Evolutionary conservation across 2,329 filamentous ascomycete species (phyloP).

Genomic region (Pseudohalonectria lignicola): DNA sequence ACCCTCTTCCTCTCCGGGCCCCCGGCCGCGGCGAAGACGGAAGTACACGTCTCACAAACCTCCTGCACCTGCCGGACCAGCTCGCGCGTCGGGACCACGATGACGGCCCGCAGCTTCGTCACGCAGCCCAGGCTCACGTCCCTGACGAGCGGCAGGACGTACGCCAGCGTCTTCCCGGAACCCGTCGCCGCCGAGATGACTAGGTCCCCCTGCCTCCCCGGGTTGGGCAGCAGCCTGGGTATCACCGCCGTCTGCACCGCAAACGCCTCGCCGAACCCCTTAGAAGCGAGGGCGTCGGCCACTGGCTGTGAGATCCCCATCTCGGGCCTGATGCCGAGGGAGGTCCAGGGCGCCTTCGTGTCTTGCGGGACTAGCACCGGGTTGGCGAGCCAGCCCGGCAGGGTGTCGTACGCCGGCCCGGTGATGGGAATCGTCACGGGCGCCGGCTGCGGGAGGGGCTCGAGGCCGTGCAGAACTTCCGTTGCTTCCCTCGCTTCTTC

Average conservation of each 20-base stretch:
- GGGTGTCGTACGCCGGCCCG: constrained; percentile 60
- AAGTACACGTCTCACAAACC: constrained; percentile 62
- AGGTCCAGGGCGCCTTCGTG: constrained; percentile 45
- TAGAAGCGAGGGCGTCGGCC: constrained; percentile 51
- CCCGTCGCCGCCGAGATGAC: constrained; percentile 89
- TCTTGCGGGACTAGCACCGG: constrained; percentile 59
- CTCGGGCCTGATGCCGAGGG: constrained; percentile 15
- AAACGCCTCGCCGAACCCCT: constrained; percentile 61
- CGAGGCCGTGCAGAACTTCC: constrained; percentile 68
- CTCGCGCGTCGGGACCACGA: constrained; percentile 86
- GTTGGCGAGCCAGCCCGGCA: constrained; percentile 71
- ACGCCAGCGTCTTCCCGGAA: constrained; percentile 90
- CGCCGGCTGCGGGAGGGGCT: constrained; percentile 71
- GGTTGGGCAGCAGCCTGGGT: constrained; percentile 62
- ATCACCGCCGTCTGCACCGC: constrained; percentile 73
- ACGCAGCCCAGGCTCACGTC: constrained; percentile 55
- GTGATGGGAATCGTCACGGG: constrained; percentile 44
- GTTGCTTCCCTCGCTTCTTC: constrained; percentile 23
- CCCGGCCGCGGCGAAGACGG: constrained; percentile 46
- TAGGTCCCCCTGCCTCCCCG: constrained; percentile 60
- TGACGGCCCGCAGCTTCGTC: constrained; percentile 63
- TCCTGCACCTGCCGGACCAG: constrained; percentile 78
- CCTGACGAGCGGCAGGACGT: constrained; percentile 75
- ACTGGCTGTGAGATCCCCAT: constrained; percentile 53
- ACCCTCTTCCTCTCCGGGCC: constrained; percentile 50